Evolutionary conservation across 2,329 filamentous ascomycete species (phyloP).

Genomic region (Diaporthe nobilis): DNA sequence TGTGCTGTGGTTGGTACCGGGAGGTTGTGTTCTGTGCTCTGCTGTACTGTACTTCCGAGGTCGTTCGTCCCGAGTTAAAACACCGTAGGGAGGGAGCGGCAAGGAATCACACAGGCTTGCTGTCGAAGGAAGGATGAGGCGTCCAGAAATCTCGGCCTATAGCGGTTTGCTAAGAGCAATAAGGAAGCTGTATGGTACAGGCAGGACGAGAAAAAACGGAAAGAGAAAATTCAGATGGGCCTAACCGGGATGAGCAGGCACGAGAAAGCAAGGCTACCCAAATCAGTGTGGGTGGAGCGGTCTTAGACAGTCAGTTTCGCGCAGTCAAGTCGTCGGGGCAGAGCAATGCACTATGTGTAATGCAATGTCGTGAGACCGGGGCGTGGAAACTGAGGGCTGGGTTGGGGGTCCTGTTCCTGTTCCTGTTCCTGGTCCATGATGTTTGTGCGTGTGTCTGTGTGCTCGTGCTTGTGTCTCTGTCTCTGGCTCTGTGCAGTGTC

Average conservation of each 20-base stretch:
- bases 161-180: slow-evolving; percentile 18
- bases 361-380: slow-evolving; percentile 7
- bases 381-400: neutral
- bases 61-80: neutral
- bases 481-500: neutral
- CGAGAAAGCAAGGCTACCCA: slow-evolving; percentile 14
- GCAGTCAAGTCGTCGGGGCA: neutral
- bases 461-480: neutral
- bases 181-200: slow-evolving; percentile 8
- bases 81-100: neutral
- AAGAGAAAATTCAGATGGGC: slow-evolving; percentile 28
- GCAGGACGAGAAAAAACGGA: neutral
- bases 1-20: slow-evolving; percentile 4
- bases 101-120: slow-evolving; percentile 3
- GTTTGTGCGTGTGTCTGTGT: slow-evolving; percentile 7
- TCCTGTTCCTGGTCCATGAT: slow-evolving; percentile 1
- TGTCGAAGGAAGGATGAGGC: slow-evolving; percentile 11
- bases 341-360: neutral
- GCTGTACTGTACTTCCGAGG: slow-evolving; percentile 13
- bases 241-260: slow-evolving; percentile 40
- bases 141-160: slow-evolving; percentile 4
- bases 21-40: neutral
- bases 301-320: slow-evolving; percentile 11
- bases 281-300: slow-evolving; percentile 35
- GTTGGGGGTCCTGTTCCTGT: neutral